A percentile compares a stretch with the other conserved stretches of the same genome.
Evolutionary conservation across 75 land plant genomes (phyloP).

Genomic region (Ceratopteris richardii): DNA sequence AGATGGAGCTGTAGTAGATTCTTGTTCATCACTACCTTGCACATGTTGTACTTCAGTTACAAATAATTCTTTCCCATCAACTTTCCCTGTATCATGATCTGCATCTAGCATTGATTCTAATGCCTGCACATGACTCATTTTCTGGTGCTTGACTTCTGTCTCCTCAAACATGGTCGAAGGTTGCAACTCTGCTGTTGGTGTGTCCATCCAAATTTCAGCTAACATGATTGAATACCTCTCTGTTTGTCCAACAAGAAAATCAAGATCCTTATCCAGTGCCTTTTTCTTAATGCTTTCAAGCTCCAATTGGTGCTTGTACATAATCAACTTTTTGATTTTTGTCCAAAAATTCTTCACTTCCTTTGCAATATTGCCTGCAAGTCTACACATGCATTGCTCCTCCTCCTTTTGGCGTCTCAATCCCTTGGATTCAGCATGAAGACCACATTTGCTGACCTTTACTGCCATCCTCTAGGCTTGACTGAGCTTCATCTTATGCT

Average conservation of each 20-base stretch:
- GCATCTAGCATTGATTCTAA: too few relatives aligned
- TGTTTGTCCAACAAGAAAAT: slow-evolving; percentile 97
- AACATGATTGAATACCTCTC: slow-evolving; percentile 99
- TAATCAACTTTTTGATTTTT: slow-evolving; percentile 94
- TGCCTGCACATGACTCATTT: too few relatives aligned
- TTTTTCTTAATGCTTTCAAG: slow-evolving; percentile 86
- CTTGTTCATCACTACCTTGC: too few relatives aligned
- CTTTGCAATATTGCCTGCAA: slow-evolving; percentile 89
- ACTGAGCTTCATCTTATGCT: slow-evolving; percentile 92
- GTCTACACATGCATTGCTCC: slow-evolving; percentile 76
- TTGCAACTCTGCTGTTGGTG: slow-evolving; percentile 9
- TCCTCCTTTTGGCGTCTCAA: slow-evolving; percentile 88
- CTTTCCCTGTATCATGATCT: too few relatives aligned
- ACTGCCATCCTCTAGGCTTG: slow-evolving; percentile 88
- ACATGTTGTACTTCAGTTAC: too few relatives aligned
- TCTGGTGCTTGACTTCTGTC: too few relatives aligned
- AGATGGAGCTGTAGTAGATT: too few relatives aligned
- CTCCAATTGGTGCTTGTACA: slow-evolving; percentile 87
- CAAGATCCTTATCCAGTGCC: slow-evolving; percentile 93
- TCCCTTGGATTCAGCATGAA: slow-evolving; percentile 68
- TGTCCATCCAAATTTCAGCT: slow-evolving; percentile 80
- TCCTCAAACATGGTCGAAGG: not conserved
- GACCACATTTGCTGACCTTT: slow-evolving; percentile 66
- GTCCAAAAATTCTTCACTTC: slow-evolving; percentile 98
- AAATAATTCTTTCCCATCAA: too few relatives aligned